Conservation (phyloP, 164 flowering plant species). For the Buxus sempervirens region DNA sequence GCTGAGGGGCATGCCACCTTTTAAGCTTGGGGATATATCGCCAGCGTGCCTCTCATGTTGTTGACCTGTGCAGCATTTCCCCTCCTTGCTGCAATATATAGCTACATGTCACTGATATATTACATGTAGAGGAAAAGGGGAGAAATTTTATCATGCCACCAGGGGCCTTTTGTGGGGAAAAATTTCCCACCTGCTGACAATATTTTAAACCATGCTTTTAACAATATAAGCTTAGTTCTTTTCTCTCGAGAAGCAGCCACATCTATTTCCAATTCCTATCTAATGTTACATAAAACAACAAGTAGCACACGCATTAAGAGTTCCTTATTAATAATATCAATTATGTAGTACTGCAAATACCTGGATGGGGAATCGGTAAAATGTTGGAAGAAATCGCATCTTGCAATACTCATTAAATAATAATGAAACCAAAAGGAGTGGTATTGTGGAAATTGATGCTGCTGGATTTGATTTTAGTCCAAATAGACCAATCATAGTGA, state of each 20-base stretch:
- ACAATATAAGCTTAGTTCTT: background rate
- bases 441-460: constrained; percentile 65
- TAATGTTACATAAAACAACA: no score
- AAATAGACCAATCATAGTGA: constrained; percentile 83
- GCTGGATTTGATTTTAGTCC: constrained; percentile 81
- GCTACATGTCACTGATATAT: no score
- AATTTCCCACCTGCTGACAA: no score
- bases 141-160: no score
- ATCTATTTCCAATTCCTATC: background rate
- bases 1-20: no score
- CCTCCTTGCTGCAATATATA: no score
- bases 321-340: background rate
- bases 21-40: no score
- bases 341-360: constrained; percentile 25
- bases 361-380: constrained; percentile 54
- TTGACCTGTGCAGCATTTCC: no score
- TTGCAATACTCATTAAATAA: constrained; percentile 83
- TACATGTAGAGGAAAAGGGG: no score
- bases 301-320: background rate
- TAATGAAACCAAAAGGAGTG: constrained; percentile 56
- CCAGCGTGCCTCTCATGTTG: no score
- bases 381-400: constrained; percentile 77
- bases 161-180: no score
- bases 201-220: no score
- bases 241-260: background rate